Conservation (phyloP, 192 early-diverging fungal species). For the Coemansia sp. region DNA sequence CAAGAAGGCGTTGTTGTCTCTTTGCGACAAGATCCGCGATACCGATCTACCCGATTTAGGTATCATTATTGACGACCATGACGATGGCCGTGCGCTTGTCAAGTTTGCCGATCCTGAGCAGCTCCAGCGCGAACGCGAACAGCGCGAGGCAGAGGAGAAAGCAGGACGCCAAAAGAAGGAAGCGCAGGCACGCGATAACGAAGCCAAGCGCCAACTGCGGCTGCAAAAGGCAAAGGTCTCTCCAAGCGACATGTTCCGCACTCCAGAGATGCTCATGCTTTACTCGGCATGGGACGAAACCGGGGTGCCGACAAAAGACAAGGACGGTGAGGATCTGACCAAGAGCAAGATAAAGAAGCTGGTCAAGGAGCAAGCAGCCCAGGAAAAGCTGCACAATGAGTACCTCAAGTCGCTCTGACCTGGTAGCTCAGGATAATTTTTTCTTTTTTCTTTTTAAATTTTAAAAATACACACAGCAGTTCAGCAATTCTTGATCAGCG, state of each 20-base stretch:
- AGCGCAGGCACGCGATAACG: constrained; percentile 60
- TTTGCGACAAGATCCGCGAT: constrained; percentile 91
- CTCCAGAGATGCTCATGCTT: constrained; percentile 57
- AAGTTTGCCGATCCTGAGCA: constrained; percentile 84
- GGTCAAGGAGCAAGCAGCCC: constrained; percentile 81
- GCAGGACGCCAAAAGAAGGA: constrained; percentile 68
- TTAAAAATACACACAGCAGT: background rate
- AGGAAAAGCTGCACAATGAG: constrained; percentile 88
- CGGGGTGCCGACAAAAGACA: constrained; percentile 87
- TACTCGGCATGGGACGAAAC: constrained; percentile 81
- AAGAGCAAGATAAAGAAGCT: constrained; percentile 88
- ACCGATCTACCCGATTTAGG: constrained; percentile 85
- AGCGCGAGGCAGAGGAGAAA: constrained; percentile 64
- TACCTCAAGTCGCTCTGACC: constrained; percentile 59
- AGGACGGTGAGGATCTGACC: constrained; percentile 78
- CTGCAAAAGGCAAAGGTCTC: constrained; percentile 79
- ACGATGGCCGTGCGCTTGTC: constrained; percentile 90
- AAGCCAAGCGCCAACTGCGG: constrained; percentile 66
- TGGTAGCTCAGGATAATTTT: background rate
- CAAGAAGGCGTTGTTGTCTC: constrained; percentile 65
- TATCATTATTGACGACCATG: constrained; percentile 92
- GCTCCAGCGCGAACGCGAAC: constrained; percentile 66
- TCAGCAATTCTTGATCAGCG: background rate
- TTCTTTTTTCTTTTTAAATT: background rate
- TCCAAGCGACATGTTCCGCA: constrained; percentile 83